These are phyloP conservation scores for Fusarium protoensiforme DNA, from an alignment of 2,329 filamentous ascomycete genomes.

Conservation along the genomic window DNA sequence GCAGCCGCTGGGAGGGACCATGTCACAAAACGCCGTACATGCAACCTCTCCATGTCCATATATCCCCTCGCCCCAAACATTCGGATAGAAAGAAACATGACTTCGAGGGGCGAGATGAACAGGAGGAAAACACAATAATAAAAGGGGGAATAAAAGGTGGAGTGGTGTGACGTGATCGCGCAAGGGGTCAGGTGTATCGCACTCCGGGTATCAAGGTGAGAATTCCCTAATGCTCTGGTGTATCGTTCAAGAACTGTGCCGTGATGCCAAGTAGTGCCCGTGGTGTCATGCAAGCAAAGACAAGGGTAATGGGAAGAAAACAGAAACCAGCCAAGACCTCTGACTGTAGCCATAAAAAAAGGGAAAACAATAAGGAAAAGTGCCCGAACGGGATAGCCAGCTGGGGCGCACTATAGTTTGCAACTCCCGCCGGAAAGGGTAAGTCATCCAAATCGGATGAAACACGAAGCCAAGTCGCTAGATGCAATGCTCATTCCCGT, in stretches of 20 bases:
- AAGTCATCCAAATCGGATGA: conserved; percentile 23
- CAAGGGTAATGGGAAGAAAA: conserved; percentile 15
- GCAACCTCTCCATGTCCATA: conserved; percentile 32
- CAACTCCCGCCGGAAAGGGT: conserved; percentile 1
- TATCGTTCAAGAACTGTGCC: conserved; percentile 48
- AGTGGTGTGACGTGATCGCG: conserved; percentile 52
- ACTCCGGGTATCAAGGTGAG: conserved; percentile 55
- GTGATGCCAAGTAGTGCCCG: conserved; percentile 44
- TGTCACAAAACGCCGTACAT: conserved; percentile 46
- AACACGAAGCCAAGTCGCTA: conserved; percentile 27
- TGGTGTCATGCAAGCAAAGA: conserved; percentile 33
- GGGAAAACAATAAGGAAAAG: conserved; percentile 12
- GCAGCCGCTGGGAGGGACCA: conserved; percentile 22
- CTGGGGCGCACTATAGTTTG: neutral
- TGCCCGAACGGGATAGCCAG: neutral
- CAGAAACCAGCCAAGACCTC: conserved; percentile 17
- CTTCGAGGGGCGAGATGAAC: conserved; percentile 24
- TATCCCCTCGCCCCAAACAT: conserved; percentile 31
- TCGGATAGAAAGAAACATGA: conserved; percentile 24
- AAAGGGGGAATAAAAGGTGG: conserved; percentile 42
- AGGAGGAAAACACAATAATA: conserved; percentile 17
- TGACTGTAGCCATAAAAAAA: conserved; percentile 15
- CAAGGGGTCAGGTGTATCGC: conserved; percentile 48
- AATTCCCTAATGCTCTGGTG: conserved; percentile 50
- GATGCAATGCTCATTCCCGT: conserved; percentile 28